Base-by-base conservation (phyloP, 441 rosid species). In the Pelargonium myrrhifolium region DNA sequence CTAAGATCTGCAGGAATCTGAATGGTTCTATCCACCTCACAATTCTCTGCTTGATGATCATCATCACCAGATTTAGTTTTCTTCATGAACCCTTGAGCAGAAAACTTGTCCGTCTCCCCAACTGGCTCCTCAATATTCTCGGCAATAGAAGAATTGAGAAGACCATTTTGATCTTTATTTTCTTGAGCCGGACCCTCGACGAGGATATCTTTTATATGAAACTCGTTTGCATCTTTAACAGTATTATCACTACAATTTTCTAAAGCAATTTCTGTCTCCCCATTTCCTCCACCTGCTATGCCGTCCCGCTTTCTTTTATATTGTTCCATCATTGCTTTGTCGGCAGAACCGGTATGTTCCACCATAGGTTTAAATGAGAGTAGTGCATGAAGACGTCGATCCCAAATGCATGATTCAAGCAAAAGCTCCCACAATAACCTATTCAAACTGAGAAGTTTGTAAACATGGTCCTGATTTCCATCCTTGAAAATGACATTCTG, bases 331-430 rank as follows among this genome's bases (percentile, higher is more conserved):
- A 60, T 66, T 56, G 62, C 68, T 73, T 73, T 83, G 70, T 72
- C 78, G 68, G 61, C 56, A 68, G 79, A 74, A 76, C 72, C 75
- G 67, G 70, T 45, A 51, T 68, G 68, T 51, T 81, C 75, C 67
- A 75, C 66, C 21, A 80, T 78, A 72, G 83, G 80, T 78, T 81
- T 83, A 73, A 82, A 82, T 68, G 61, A 80, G 31, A 83, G 77
- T 35, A 95, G 82, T 11, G 92, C 85, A 74, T 86, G 83, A 77
- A 95, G 58, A 56, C 98, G 92, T 37, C 69, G 67, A 76, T 90
- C 86, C 99, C 99, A 95, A 65, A 89, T 72, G 73, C 65, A 75
- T 55, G 98, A 85, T 77, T 81, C 87, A 75, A 95, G 84, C 74
- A 89, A 76, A 75, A 95, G 92, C 70, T 89, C 92, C 99, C 95